Percentiles rank a stretch among this genome's conserved stretches.
phyloP scores from a whole-genome alignment of 2,329 filamentous ascomycete genomes.

The Colletotrichum caudatum region DNA sequence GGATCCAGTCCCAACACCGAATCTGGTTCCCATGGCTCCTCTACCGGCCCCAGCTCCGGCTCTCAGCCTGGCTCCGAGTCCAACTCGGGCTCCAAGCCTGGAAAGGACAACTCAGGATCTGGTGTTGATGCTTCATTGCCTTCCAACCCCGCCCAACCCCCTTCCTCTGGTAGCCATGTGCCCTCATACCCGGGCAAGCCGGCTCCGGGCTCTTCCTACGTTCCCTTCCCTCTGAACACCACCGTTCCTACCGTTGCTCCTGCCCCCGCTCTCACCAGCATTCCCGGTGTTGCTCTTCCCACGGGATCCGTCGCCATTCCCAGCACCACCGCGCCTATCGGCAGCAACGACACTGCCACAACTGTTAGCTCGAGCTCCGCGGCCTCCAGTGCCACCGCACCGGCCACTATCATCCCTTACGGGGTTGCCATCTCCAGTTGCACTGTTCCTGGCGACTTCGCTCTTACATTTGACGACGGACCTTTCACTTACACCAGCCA shows the following conservation, averaged over 20 bases:
- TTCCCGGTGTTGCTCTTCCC: slow-evolving; percentile 32
- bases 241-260: slow-evolving; percentile 19
- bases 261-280: slow-evolving; percentile 24
- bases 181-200: slow-evolving; percentile 36
- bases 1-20: not conserved
- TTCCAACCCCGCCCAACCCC: slow-evolving; percentile 16
- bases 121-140: not conserved
- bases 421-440: slow-evolving; percentile 52
- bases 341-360: slow-evolving; percentile 34
- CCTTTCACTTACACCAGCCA: slow-evolving; percentile 57
- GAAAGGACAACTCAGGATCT: slow-evolving; percentile 3
- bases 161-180: slow-evolving; percentile 15
- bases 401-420: slow-evolving; percentile 50
- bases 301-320: slow-evolving; percentile 23
- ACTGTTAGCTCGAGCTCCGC: not conserved
- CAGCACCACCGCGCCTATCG: slow-evolving; percentile 32
- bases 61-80: slow-evolving; percentile 4
- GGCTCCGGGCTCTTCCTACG: slow-evolving; percentile 8
- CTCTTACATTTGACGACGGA: slow-evolving; percentile 63
- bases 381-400: slow-evolving; percentile 46
- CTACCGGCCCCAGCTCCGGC: not conserved
- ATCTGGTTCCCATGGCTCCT: not conserved
- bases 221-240: slow-evolving; percentile 34
- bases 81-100: not conserved
- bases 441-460: slow-evolving; percentile 52